Percentiles rank a stretch among this genome's conserved stretches.
phyloP scores from a whole-genome alignment of 139 green algal genomes.

The Chlamydomonas eustigma region DNA sequence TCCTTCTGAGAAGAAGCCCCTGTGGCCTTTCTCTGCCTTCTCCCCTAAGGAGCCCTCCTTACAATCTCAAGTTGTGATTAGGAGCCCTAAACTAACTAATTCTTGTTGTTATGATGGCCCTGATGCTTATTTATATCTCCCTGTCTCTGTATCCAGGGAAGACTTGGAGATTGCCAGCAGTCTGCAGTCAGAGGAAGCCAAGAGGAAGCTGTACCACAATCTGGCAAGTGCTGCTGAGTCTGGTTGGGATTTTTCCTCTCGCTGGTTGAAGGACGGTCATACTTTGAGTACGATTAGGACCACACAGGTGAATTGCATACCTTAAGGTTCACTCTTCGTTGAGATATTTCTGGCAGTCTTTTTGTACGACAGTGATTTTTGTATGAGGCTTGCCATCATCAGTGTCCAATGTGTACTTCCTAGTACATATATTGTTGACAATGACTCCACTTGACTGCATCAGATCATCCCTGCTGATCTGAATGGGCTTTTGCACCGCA shows the following conservation, averaged over 20 bases:
- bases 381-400: no score
- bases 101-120: no score
- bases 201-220: conserved; percentile 60
- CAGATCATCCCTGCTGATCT: conserved; percentile 13
- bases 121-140: no score
- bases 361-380: not conserved
- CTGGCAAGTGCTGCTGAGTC: conserved; percentile 84
- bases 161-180: not conserved
- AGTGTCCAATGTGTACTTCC: no score
- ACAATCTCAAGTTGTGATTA: no score
- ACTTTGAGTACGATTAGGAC: conserved; percentile 62
- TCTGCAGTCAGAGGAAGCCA: not conserved
- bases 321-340: not conserved
- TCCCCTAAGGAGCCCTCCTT: no score
- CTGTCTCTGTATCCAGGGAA: not conserved
- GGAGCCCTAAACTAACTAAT: no score
- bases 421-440: no score
- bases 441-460: not conserved
- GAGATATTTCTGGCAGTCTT: not conserved
- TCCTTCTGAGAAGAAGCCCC: no score
- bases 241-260: conserved; percentile 90
- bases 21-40: no score
- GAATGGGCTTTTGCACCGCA: not conserved
- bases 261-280: conserved; percentile 52
- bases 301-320: conserved; percentile 45